Percentiles rank a stretch among this genome's conserved stretches.
These are phyloP conservation scores for Eremothecium coryli DNA, from an alignment of 1,139 yeast genomes.

Conservation along the genomic window DNA sequence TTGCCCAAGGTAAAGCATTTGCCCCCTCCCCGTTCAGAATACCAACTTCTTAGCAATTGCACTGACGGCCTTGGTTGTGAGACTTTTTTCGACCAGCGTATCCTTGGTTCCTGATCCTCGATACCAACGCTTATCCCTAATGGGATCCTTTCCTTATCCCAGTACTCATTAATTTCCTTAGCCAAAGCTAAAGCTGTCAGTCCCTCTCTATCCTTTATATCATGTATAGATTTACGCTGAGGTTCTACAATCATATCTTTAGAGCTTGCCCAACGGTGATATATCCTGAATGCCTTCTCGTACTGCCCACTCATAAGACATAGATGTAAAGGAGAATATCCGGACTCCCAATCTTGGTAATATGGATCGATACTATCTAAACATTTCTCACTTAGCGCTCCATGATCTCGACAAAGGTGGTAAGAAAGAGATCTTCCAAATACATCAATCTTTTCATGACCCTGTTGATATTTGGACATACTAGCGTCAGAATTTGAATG, in stretches of 20 bases:
- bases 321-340: slow-evolving; percentile 72
- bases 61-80: not conserved
- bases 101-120: not conserved
- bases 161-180: slow-evolving; percentile 9
- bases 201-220: slow-evolving; percentile 47
- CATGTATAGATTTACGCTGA: slow-evolving; percentile 9
- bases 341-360: slow-evolving; percentile 61
- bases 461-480: not conserved
- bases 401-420: not conserved
- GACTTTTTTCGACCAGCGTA: not conserved
- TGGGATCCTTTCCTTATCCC: slow-evolving; percentile 7
- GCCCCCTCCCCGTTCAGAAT: slow-evolving; percentile 43
- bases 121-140: slow-evolving; percentile 1
- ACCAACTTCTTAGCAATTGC: slow-evolving; percentile 15
- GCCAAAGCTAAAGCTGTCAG: slow-evolving; percentile 53
- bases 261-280: slow-evolving; percentile 53
- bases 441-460: not conserved
- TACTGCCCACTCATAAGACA: slow-evolving; percentile 21
- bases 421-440: slow-evolving; percentile 3
- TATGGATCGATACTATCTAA: slow-evolving; percentile 9
- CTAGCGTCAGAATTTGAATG: too few relatives aligned
- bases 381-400: not conserved
- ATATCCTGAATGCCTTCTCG: slow-evolving; percentile 36
- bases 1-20: slow-evolving; percentile 58
- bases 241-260: slow-evolving; percentile 38